Base-by-base conservation (phyloP, 2,329 filamentous ascomycete genomes). In the Orbilia brochopaga region DNA sequence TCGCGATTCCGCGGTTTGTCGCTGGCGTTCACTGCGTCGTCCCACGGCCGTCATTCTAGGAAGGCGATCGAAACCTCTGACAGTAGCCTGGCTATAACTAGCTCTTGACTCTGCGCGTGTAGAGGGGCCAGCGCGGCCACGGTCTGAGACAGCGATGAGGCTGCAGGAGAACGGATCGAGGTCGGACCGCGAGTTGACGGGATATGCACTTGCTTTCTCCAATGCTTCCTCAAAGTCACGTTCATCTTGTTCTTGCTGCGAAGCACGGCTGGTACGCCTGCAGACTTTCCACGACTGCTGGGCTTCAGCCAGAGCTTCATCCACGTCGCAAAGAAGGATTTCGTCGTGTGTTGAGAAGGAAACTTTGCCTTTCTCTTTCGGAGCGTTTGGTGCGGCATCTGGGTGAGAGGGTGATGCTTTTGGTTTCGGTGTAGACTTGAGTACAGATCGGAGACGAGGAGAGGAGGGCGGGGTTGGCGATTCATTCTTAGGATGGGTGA, bases 341-440 rank as follows among this genome's bases (percentile, higher is more conserved):
- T 60, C 30, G 27, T 72, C 60, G 32, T 65, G 55, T 3, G 15
- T 7, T 1, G 67, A 58, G 23, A 72, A 72, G 11, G 60, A 65
- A 19, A 72, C 67, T 0, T 50, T 60, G 4, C 21, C n/a, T 21
- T 21, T 48, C 27, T 40, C 11, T 13, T 8, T 61, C 24, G 42
- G 8, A n/a, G 19, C n/a, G 15, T 48, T 52, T 19, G 3, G 2
- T 32, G 27, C 27, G 8, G 3, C 8, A 4, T 32, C 27, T 32
- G 8, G 27, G 27, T 8, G 3, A 8, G 3, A 8, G 8, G 8
- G 17, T 15, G 24, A 6, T 5, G 1, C 19, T 30, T 11, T 2
- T 27, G 11, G 7, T 21, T 13, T 32, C 19, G n/a, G 46, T 19
- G 44, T 23, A 13, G 44, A 19, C 32, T 19, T 62, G 17, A 69